A percentile compares a stretch with the other conserved stretches of the same genome.
phyloP scores from a whole-genome alignment of 2,329 filamentous ascomycete genomes.

The Diaporthe sp. region DNA sequence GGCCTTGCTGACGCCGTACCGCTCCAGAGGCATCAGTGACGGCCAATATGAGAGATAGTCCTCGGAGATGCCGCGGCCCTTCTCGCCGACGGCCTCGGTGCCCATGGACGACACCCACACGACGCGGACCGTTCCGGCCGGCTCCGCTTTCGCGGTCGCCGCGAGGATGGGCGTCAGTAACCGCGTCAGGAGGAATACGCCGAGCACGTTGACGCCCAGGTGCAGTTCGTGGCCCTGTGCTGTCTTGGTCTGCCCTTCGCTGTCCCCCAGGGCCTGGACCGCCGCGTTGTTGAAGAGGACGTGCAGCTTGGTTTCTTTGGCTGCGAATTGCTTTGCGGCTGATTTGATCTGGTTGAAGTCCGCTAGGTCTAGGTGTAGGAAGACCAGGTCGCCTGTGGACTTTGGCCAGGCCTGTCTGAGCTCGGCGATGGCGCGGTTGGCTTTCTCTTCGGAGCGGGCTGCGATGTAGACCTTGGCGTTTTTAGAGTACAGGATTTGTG shows the following conservation, averaged over 20 bases:
- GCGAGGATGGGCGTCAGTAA: constrained; percentile 25
- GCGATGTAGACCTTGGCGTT: constrained; percentile 54
- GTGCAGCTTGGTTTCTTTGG: constrained; percentile 34
- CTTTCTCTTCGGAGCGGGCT: constrained; percentile 47
- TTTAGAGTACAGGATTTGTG: constrained; percentile 25
- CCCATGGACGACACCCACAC: constrained; percentile 39
- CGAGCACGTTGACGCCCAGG: constrained; percentile 38
- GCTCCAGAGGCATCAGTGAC: constrained; percentile 10
- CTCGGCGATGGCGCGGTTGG: constrained; percentile 35
- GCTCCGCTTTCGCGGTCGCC: constrained; percentile 10
- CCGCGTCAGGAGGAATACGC: constrained; percentile 36
- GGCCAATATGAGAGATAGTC: constrained; percentile 25
- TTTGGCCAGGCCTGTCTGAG: constrained; percentile 8
- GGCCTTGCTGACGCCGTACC: constrained; percentile 42
- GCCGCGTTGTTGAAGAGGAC: constrained; percentile 40
- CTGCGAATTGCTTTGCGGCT: constrained; percentile 34
- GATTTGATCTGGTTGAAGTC: constrained; percentile 36
- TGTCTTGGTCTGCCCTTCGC: constrained; percentile 25
- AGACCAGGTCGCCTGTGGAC: constrained; percentile 33
- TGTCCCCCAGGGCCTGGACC: constrained; percentile 36
- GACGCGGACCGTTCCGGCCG: constrained; percentile 36
- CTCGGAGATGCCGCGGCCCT: background rate
- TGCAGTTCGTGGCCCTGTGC: constrained; percentile 39
- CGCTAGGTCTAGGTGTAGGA: constrained; percentile 37
- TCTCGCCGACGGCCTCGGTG: constrained; percentile 21